Conservation (phyloP, 371 early-diverging fungal species). For the Mucor plumbeus region DNA sequence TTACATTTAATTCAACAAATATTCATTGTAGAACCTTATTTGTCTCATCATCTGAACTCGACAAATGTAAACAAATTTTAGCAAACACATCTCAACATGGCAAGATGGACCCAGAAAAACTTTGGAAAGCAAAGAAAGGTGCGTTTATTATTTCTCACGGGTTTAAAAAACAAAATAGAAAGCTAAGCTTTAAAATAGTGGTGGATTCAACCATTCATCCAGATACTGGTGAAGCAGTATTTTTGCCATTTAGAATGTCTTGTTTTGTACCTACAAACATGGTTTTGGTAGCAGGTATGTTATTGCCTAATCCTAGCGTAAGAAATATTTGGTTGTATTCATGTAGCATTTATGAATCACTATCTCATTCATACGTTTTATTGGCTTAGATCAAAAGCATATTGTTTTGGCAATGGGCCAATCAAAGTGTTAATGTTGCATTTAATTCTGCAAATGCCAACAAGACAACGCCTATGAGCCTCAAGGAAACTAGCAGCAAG, state of each 20-base stretch:
- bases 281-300: constrained; percentile 80
- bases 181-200: constrained; percentile 33
- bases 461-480: constrained; percentile 78
- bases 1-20: background rate
- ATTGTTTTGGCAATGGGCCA: constrained; percentile 86
- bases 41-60: constrained; percentile 59
- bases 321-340: background rate
- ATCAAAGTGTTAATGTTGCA: constrained; percentile 84
- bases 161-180: background rate
- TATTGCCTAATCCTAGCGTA: constrained; percentile 82
- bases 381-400: constrained; percentile 63
- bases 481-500: constrained; percentile 73
- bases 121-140: constrained; percentile 80
- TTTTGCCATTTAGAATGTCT: constrained; percentile 86
- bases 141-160: constrained; percentile 27
- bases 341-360: background rate
- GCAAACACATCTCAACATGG: constrained; percentile 48
- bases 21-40: constrained; percentile 61
- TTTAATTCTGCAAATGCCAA: constrained; percentile 88
- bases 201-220: constrained; percentile 83
- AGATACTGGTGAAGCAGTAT: constrained; percentile 80
- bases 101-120: constrained; percentile 47
- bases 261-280: constrained; percentile 86
- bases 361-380: background rate
- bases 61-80: constrained; percentile 64